Percentiles rank a stretch among this genome's conserved stretches.
phyloP scores from a whole-genome alignment of 805 yeast genomes.

The Starmerella cellae region DNA sequence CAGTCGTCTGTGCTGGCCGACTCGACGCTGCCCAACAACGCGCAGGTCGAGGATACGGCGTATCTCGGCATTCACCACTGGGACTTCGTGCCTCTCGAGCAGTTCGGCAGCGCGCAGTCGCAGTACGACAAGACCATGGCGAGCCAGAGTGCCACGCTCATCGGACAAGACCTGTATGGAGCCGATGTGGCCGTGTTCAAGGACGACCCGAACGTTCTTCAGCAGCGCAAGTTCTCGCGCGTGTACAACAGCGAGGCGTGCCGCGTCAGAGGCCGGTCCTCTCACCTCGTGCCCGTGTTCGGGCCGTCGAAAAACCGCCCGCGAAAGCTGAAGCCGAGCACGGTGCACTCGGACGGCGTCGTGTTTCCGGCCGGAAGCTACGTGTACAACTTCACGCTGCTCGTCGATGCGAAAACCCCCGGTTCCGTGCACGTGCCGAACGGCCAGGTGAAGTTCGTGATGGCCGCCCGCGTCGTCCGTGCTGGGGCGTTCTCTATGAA shows the following conservation, averaged over 20 bases:
- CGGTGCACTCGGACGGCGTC: slow-evolving; percentile 20
- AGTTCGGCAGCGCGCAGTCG: slow-evolving; percentile 17
- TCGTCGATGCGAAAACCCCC: slow-evolving; percentile 63
- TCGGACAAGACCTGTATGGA: slow-evolving; percentile 26
- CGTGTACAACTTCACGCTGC: slow-evolving; percentile 69
- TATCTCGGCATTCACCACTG: slow-evolving; percentile 26
- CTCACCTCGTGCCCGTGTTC: slow-evolving; percentile 18
- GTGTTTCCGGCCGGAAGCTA: slow-evolving; percentile 65
- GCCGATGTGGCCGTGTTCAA: slow-evolving; percentile 24
- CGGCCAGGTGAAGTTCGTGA: slow-evolving; percentile 51
- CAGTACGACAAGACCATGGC: slow-evolving; percentile 8
- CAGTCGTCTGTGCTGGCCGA: slow-evolving; percentile 22
- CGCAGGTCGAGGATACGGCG: slow-evolving; percentile 26
- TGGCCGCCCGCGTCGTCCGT: slow-evolving; percentile 51
- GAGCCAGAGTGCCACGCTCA: slow-evolving; percentile 21
- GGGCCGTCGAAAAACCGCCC: slow-evolving; percentile 16
- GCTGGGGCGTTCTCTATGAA: slow-evolving; percentile 66
- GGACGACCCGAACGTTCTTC: slow-evolving; percentile 12
- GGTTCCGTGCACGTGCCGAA: slow-evolving; percentile 59
- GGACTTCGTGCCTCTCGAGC: slow-evolving; percentile 26
- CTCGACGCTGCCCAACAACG: slow-evolving; percentile 19
- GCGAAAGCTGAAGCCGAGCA: slow-evolving; percentile 17
- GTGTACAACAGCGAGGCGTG: slow-evolving; percentile 10
- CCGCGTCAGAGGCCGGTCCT: slow-evolving; percentile 11
- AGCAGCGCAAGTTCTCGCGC: slow-evolving; percentile 14